Percentiles rank a stretch among this genome's conserved stretches.
phyloP scores from a whole-genome alignment of 768 basidiomycete genomes.

The Boletus sp. region DNA sequence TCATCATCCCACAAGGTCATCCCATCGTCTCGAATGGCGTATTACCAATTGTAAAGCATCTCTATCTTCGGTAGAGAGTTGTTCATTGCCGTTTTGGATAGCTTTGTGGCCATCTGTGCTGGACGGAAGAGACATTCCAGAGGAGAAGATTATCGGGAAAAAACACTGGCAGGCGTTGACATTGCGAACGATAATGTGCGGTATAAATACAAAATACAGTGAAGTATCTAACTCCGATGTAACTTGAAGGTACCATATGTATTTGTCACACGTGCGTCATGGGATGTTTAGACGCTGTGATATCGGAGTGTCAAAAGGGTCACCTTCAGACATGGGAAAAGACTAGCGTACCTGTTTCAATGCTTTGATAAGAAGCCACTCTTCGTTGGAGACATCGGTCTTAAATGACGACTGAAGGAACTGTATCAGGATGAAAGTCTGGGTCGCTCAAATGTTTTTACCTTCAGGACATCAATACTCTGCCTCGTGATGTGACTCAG shows the following conservation, averaged over 20 bases:
- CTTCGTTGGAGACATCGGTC: constrained; percentile 83
- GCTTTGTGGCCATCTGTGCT: constrained; percentile 11
- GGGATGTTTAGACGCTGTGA: constrained; percentile 39
- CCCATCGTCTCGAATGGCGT: constrained; percentile 25
- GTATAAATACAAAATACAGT: constrained; percentile 38
- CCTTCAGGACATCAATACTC: constrained; percentile 96
- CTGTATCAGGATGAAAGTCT: constrained; percentile 6
- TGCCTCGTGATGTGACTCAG: constrained; percentile 87
- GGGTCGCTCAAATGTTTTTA: constrained; percentile 27
- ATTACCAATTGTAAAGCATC: constrained; percentile 64
- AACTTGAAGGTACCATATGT: neutral
- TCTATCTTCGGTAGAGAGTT: constrained; percentile 33
- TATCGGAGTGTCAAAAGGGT: neutral
- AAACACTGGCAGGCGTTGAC: neutral
- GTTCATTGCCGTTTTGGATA: constrained; percentile 24
- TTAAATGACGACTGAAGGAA: constrained; percentile 72
- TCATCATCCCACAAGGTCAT: constrained; percentile 31
- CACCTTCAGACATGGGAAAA: neutral
- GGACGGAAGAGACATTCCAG: constrained; percentile 24
- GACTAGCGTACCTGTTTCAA: constrained; percentile 62
- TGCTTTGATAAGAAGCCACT: constrained; percentile 90
- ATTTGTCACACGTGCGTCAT: constrained; percentile 21
- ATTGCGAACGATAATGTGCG: constrained; percentile 6
- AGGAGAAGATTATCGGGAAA: neutral
- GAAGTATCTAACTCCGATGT: constrained; percentile 26